A percentile compares a stretch with the other conserved stretches of the same genome.
Evolutionary conservation across 352 stramenopile species (phyloP).

Genomic region (Phytophthora brassicae): DNA sequence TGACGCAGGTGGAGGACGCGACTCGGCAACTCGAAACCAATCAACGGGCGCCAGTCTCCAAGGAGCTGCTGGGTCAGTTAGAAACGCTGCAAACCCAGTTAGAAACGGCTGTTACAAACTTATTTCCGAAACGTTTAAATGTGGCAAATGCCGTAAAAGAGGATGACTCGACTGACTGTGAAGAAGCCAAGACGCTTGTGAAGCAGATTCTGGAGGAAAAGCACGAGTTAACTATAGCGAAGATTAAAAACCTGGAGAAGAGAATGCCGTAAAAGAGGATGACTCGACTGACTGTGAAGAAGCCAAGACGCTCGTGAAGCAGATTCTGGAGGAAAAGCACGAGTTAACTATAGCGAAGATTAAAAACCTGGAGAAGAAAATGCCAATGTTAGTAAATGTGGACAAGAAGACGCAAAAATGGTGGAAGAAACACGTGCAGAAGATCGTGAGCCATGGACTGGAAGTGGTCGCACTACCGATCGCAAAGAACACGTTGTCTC

Average conservation of each 20-base stretch:
- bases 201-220: conserved; percentile 19
- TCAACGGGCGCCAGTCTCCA: conserved; percentile 20
- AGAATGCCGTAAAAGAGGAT: conserved; percentile 25
- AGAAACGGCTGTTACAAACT: conserved; percentile 17
- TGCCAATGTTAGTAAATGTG: conserved; percentile 13
- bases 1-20: conserved; percentile 41
- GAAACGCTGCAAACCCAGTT: conserved; percentile 29
- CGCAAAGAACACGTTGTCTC: background rate
- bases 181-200: conserved; percentile 21
- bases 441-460: conserved; percentile 17
- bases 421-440: conserved; percentile 32
- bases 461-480: conserved; percentile 5
- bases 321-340: conserved; percentile 18
- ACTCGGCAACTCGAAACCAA: conserved; percentile 30
- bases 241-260: conserved; percentile 13
- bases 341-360: conserved; percentile 2
- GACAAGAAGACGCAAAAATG: conserved; percentile 26
- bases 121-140: conserved; percentile 4
- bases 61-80: conserved; percentile 38
- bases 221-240: background rate
- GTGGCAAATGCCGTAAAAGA: background rate
- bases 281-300: background rate
- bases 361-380: conserved; percentile 15
- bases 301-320: conserved; percentile 19
- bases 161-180: background rate